phyloP scores from a whole-genome alignment of 2,329 filamentous ascomycete genomes.

The Fusarium anguioides region DNA sequence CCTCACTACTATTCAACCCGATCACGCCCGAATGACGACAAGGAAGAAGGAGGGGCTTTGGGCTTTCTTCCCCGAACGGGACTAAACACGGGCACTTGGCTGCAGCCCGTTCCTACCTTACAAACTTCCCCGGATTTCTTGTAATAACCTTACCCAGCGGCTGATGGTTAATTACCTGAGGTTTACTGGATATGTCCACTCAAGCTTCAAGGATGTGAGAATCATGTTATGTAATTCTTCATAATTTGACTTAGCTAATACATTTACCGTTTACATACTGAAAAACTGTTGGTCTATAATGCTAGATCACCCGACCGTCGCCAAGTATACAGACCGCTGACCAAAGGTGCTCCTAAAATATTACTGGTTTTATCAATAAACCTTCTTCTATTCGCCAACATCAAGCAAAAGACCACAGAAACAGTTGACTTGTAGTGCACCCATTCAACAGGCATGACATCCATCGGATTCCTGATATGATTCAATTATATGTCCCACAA shows the following conservation, averaged over 20 bases:
- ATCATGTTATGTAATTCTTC: background rate
- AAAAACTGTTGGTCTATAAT: background rate
- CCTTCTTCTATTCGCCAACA: background rate
- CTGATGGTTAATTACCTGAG: no score
- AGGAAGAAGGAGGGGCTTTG: slow-evolving; percentile 13
- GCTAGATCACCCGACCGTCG: background rate
- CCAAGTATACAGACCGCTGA: background rate
- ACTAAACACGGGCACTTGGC: slow-evolving; percentile 26
- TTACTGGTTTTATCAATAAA: no score
- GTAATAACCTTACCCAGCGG: slow-evolving; percentile 30
- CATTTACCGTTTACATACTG: background rate
- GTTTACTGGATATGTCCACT: no score
- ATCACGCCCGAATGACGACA: slow-evolving; percentile 30
- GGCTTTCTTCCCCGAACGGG: slow-evolving; percentile 16
- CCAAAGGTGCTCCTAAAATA: no score
- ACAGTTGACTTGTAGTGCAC: background rate
- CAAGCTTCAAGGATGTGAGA: no score
- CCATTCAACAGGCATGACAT: background rate
- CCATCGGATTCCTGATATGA: no score
- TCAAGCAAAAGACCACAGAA: background rate
- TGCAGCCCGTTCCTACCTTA: slow-evolving; percentile 21
- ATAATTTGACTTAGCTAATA: background rate
- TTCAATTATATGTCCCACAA: background rate
- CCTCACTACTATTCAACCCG: slow-evolving; percentile 26
- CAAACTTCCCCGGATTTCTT: slow-evolving; percentile 33